Percentiles rank a stretch among this genome's conserved stretches.
Conservation (phyloP, 1,139 yeast genomes). For the Candida gigantensis region DNA sequence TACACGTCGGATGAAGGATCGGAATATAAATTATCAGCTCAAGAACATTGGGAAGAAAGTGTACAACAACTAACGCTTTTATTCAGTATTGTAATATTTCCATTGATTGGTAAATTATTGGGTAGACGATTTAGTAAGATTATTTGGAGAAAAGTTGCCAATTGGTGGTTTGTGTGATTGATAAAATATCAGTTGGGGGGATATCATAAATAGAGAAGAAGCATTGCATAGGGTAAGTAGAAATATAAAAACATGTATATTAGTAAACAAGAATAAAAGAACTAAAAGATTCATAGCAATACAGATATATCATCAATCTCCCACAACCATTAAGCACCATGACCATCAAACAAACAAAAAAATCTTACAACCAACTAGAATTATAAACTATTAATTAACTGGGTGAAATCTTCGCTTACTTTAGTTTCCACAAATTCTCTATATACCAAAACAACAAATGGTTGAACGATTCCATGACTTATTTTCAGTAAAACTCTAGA, state of each 20-base stretch:
- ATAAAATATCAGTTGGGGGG: neutral
- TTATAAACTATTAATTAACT: constrained; percentile 29
- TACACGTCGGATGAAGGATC: constrained; percentile 15
- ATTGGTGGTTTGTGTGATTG: constrained; percentile 28
- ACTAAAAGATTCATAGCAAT: neutral
- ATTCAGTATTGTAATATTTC: constrained; percentile 60
- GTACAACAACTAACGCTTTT: constrained; percentile 60
- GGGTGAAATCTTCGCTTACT: constrained; percentile 32
- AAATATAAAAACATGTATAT: constrained; percentile 6
- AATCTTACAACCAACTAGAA: neutral
- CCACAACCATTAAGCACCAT: too few species aligned
- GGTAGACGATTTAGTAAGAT: constrained; percentile 63
- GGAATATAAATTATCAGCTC: constrained; percentile 42
- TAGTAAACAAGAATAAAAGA: constrained; percentile 1
- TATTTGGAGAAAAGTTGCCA: constrained; percentile 36
- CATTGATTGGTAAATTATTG: constrained; percentile 67
- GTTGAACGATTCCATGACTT: constrained; percentile 39
- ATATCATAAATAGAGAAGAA: neutral
- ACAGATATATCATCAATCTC: constrained; percentile 2
- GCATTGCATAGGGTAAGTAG: too few species aligned
- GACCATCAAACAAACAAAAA: too few species aligned
- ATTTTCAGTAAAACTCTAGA: constrained; percentile 33
- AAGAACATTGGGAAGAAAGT: constrained; percentile 82
- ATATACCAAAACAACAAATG: constrained; percentile 35
- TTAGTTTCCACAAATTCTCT: constrained; percentile 33